Evolutionary conservation across 2,329 filamentous ascomycete genomes (phyloP).

Genomic region (Aspergillus novofumigatus): DNA sequence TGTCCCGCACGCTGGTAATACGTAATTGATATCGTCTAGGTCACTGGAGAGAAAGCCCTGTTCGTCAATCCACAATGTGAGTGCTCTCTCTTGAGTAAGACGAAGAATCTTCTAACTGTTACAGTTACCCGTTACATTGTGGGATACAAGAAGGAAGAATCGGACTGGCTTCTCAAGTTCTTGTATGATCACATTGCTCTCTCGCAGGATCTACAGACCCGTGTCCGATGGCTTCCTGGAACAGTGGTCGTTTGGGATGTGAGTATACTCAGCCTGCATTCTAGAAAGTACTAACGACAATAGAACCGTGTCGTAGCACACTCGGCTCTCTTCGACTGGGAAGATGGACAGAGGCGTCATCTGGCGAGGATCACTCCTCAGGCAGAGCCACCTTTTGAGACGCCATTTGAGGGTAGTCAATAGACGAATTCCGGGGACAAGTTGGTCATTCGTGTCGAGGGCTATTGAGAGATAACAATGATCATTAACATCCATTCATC

Average conservation of each 20-base stretch:
- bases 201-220: conserved; percentile 67
- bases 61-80: conserved; percentile 80
- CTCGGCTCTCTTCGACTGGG: conserved; percentile 77
- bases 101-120: not conserved
- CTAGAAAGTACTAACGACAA: conserved; percentile 8
- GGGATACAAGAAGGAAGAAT: conserved; percentile 82
- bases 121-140: conserved; percentile 74
- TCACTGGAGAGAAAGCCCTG: conserved; percentile 77
- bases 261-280: conserved; percentile 19
- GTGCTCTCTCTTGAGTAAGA: conserved; percentile 18
- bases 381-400: conserved; percentile 74
- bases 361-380: conserved; percentile 78
- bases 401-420: conserved; percentile 45
- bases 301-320: conserved; percentile 72
- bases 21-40: conserved; percentile 7
- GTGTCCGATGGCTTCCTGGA: conserved; percentile 72
- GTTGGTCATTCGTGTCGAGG: not conserved
- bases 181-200: conserved; percentile 70
- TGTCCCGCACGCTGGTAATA: not conserved
- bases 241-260: conserved; percentile 82
- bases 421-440: conserved; percentile 2
- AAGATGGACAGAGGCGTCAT: conserved; percentile 71
- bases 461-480: not conserved
- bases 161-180: conserved; percentile 71
- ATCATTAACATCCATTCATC: not conserved